Evolutionary conservation across 192 early-diverging fungal species (phyloP), one percentile per base, ranked within the genome.

Genomic region (Backusella luteola): DNA sequence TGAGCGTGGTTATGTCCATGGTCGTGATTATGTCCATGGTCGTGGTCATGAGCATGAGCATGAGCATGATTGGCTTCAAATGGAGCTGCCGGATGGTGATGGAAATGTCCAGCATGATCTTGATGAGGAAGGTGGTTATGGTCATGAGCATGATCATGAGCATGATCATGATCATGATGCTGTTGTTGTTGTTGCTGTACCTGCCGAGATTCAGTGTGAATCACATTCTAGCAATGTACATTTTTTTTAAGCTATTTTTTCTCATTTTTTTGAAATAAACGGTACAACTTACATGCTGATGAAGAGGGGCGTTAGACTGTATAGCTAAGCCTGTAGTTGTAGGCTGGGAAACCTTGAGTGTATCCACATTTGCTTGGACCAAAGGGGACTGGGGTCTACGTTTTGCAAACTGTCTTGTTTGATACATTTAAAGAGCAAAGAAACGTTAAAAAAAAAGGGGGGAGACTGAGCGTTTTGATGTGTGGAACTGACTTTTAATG

Each of bases 71-170:
- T 9, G 36, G 78, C 76, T 34, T 66, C 41, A 73, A 35, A 67
- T 8, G n/a, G 52, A 5, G 36, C 36, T 35, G n/a, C 21, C 2
- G 42, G 21, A 23, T 69, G 34, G 0, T 69, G 19, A 39, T 44
- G 39, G 21, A 26, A 12, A 7, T 71, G 69, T 44, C 21, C 69
- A 71, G 35, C 1, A 21, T 71, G 77, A 32, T 39, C 41, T 66
- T 77, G 56, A 2, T 39, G 39, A 17, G 36, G 12, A n/a, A 44
- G 19, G 49, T 71, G 69, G 4, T 12, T 34, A 59, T 46, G 38
- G 56, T 78, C 67, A 5, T 68, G 68, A 34, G 35, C 34, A 66
- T 76, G 75, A 38, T 77, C 49, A 38, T 79, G 42, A 42, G n/a
- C 67, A 5, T 68, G 68, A 34, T 26, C 34, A 66, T 76, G 75